Evolutionary conservation across 176 grass and related monocot genomes (phyloP).

Genomic region (Rhynchospora breviuscula): DNA sequence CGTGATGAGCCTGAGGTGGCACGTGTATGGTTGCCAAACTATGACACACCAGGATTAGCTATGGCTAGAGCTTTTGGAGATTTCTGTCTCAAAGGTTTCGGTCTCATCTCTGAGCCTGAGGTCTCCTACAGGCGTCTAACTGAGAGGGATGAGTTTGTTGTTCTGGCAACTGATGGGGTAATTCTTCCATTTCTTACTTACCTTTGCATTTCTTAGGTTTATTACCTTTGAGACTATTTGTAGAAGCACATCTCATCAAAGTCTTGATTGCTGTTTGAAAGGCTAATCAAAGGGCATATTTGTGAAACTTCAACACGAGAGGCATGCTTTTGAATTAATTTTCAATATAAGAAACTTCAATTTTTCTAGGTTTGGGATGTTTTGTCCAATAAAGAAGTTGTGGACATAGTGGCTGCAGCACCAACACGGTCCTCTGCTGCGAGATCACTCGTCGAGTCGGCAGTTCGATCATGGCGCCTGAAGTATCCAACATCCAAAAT

Average conservation of each 20-base stretch:
- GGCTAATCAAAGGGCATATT: background rate
- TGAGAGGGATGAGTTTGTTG: conserved; percentile 63
- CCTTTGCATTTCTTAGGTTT: background rate
- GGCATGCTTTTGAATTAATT: background rate
- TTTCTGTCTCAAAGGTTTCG: conserved; percentile 65
- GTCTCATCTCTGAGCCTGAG: conserved; percentile 66
- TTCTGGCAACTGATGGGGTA: conserved; percentile 75
- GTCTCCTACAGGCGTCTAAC: conserved; percentile 50
- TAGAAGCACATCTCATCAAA: background rate
- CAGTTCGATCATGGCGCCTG: conserved; percentile 41
- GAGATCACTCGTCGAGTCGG: conserved; percentile 49
- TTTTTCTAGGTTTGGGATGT: conserved; percentile 68
- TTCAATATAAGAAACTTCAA: background rate
- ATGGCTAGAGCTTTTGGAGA: conserved; percentile 88
- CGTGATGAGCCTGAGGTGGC: conserved; percentile 59
- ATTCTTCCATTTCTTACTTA: background rate
- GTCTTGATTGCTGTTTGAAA: background rate
- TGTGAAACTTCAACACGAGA: background rate
- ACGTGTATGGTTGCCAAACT: conserved; percentile 76
- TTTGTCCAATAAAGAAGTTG: conserved; percentile 54
- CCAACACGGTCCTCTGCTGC: conserved; percentile 45
- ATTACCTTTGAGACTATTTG: conserved; percentile 13
- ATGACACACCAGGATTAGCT: conserved; percentile 58
- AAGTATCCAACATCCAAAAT: conserved; percentile 51
- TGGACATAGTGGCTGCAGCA: conserved; percentile 43